These are phyloP conservation scores for Senecio squalidus DNA, from an alignment of 140 eudicot species.

Conservation along the genomic window DNA sequence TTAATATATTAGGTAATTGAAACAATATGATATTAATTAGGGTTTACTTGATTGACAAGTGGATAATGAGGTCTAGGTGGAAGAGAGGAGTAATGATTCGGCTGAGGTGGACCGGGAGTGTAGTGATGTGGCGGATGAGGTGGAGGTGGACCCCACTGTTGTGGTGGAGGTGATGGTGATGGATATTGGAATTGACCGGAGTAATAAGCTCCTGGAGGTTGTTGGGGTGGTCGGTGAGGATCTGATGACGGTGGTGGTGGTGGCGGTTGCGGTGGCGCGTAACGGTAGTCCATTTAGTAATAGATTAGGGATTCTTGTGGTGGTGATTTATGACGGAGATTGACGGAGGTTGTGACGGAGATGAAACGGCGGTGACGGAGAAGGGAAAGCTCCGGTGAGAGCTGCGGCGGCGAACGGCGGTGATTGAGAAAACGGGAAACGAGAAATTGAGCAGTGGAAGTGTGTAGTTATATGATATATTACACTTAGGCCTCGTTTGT, in stretches of 20 bases:
- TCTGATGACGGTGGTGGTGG: constrained; percentile 49
- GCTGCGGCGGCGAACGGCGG: constrained; percentile 19
- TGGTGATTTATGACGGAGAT: constrained; percentile 13
- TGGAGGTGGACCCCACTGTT: constrained; percentile 55
- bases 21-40: no score
- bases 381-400: constrained; percentile 17
- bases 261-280: constrained; percentile 51
- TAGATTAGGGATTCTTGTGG: constrained; percentile 16
- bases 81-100: constrained; percentile 38
- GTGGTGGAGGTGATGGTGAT: constrained; percentile 47
- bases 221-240: constrained; percentile 45
- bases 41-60: constrained; percentile 48
- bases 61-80: constrained; percentile 49
- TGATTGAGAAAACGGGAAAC: constrained; percentile 3
- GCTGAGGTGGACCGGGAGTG: constrained; percentile 36
- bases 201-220: constrained; percentile 40
- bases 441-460: not conserved
- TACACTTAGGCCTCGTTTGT: no score
- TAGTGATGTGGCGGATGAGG: constrained; percentile 41
- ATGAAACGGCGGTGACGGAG: constrained; percentile 6
- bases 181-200: constrained; percentile 61
- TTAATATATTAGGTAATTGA: no score
- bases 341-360: constrained; percentile 8
- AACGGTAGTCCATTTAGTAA: constrained; percentile 58
- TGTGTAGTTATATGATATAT: constrained; percentile 3